phyloP scores from a whole-genome alignment of 2,329 filamentous ascomycete species.

The Blastomyces emzantsi region DNA sequence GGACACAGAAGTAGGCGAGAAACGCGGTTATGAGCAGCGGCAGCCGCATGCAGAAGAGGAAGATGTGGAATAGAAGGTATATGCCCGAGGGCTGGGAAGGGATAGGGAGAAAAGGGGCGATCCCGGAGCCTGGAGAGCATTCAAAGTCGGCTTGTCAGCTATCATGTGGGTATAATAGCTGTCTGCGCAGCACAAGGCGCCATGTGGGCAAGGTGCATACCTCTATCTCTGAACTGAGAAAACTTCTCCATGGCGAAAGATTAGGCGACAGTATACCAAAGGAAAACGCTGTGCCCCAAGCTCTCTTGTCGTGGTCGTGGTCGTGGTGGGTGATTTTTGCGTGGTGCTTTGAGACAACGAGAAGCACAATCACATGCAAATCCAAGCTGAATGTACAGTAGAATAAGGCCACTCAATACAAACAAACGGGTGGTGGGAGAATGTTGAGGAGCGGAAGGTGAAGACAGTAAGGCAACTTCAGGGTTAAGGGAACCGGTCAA shows the following conservation, averaged over 20 bases:
- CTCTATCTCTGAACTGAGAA: slow-evolving; percentile 84
- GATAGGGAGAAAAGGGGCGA: slow-evolving; percentile 88
- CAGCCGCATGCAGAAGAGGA: slow-evolving; percentile 72
- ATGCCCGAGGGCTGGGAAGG: slow-evolving; percentile 55
- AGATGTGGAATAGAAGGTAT: slow-evolving; percentile 55
- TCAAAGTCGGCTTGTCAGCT: slow-evolving; percentile 1
- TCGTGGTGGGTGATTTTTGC: background rate
- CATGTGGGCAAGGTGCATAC: slow-evolving; percentile 36
- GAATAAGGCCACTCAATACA: background rate
- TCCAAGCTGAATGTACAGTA: too few relatives aligned
- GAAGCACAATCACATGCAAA: background rate
- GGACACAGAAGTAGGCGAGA: slow-evolving; percentile 64
- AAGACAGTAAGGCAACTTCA: background rate
- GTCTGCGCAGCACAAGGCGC: slow-evolving; percentile 7
- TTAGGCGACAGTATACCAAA: background rate
- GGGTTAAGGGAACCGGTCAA: background rate
- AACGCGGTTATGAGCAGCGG: slow-evolving; percentile 64
- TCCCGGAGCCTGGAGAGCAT: slow-evolving; percentile 67
- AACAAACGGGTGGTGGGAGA: background rate
- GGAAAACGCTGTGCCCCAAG: background rate
- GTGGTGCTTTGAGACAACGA: background rate
- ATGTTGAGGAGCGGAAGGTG: background rate
- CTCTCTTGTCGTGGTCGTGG: background rate
- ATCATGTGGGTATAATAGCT: background rate
- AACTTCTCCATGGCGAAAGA: slow-evolving; percentile 74